Evolutionary conservation across 768 basidiomycete genomes (phyloP), one percentile per base, ranked within the genome.

Genomic region (Pholiota molesta): DNA sequence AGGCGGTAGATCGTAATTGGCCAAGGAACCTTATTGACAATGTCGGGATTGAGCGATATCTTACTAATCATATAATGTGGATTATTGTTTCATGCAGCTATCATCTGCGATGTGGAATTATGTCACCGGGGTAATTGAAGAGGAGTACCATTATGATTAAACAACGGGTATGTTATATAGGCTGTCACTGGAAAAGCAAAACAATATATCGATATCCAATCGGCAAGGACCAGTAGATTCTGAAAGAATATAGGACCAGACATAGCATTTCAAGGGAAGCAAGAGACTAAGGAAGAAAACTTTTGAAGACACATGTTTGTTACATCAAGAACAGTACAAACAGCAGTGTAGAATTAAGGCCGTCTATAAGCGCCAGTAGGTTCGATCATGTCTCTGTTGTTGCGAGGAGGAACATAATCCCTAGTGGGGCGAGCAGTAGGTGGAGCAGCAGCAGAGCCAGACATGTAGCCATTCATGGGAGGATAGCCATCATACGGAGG

Each of bases 401-500:
- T 80, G 66, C 76, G 80, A 68, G 73, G 76, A 67, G 69, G 80
- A 66, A 76, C 71, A 69, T 84, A 85, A 65, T 87, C 84, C 64
- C 84, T 79, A 69, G 68, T 55, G 55, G 67, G 53, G 35, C 73
- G 72, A 63, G 76, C 72, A 65, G 78, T 76, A 67, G 66, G 59
- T 57, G 69, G 68, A 64, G 78, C 67, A 69, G 77, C 77, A 72
- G 83, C 60, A 66, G 69, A 65, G 60, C 69, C 67, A 71, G 73
- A 66, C 49, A 67, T 66, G 65, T 88, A 86, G 68, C 84, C 83
- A 66, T 85, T 85, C 68, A 69, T 71, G 52, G 81, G 70, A 56
- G 80, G 70, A 67, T 87, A 86, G 42, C 76, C 72, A 54, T 89
- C 86, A 73, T 88, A 89, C 8, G 72, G 55, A 55, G 77, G 73